A percentile compares a stretch with the other conserved stretches of the same genome.
phyloP scores from a whole-genome alignment of 768 basidiomycete species.

The Collybia sp. region DNA sequence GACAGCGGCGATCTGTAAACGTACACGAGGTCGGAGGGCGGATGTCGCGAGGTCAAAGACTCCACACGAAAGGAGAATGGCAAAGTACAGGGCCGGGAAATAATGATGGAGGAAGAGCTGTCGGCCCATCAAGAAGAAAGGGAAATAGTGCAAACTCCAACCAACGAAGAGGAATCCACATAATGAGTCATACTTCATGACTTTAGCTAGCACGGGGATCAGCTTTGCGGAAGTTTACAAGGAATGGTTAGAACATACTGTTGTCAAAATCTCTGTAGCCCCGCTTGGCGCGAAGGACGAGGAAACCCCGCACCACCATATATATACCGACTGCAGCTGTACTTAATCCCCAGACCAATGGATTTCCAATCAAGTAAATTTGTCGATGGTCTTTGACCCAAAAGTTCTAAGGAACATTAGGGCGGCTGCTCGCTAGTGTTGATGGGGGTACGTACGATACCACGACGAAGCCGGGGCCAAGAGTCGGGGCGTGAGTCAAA shows the following conservation, averaged over 20 bases:
- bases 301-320: conserved; percentile 61
- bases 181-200: conserved; percentile 87
- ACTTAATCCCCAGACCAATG: conserved; percentile 88
- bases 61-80: conserved; percentile 70
- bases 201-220: conserved; percentile 51
- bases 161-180: conserved; percentile 91
- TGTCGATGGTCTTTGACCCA: conserved; percentile 98
- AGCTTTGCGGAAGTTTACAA: too few relatives aligned
- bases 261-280: conserved; percentile 91
- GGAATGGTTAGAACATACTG: conserved; percentile 47
- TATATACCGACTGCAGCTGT: conserved; percentile 70
- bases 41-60: conserved; percentile 87
- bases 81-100: conserved; percentile 93
- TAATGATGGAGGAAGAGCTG: conserved; percentile 99
- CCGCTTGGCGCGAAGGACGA: conserved; percentile 86
- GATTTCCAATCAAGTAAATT: conserved; percentile 94
- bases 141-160: conserved; percentile 91
- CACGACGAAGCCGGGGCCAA: conserved; percentile 90
- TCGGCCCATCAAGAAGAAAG: conserved; percentile 96
- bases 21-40: conserved; percentile 64
- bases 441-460: conserved; percentile 65
- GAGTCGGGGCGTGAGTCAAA: conserved; percentile 90
- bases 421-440: conserved; percentile 5
- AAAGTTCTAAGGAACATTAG: conserved; percentile 65
- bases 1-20: conserved; percentile 78